These are phyloP conservation scores for Coniochaeta sp. DNA, from an alignment of 2,329 filamentous ascomycete genomes.

Conservation along the genomic window DNA sequence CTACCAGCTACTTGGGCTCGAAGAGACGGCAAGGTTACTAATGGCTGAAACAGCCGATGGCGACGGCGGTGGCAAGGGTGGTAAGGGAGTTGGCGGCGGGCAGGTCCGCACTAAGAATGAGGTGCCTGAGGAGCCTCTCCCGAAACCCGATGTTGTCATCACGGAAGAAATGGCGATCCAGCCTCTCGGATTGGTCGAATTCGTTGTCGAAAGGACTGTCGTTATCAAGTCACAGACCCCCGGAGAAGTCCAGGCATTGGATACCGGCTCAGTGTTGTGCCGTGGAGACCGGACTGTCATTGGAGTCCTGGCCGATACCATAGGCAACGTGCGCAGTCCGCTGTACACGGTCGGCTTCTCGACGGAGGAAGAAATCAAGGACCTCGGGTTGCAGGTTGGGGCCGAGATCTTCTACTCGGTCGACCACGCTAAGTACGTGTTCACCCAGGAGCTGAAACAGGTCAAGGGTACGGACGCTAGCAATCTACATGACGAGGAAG, in stretches of 20 bases:
- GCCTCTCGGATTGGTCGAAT: slow-evolving; percentile 67
- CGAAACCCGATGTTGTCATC: slow-evolving; percentile 73
- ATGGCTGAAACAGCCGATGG: slow-evolving; percentile 79
- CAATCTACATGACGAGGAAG: slow-evolving; percentile 90
- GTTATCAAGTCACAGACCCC: slow-evolving; percentile 73
- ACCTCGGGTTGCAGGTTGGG: slow-evolving; percentile 60
- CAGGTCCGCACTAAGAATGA: slow-evolving; percentile 81
- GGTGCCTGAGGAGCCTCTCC: slow-evolving; percentile 51
- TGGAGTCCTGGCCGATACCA: slow-evolving; percentile 75
- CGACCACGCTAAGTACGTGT: slow-evolving; percentile 73
- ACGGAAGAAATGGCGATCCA: slow-evolving; percentile 70
- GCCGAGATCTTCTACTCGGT: slow-evolving; percentile 73
- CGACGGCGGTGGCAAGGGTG: slow-evolving; percentile 35
- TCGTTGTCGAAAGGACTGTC: slow-evolving; percentile 69
- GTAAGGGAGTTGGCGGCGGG: slow-evolving; percentile 25
- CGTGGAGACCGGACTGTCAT: slow-evolving; percentile 67
- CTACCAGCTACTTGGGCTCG: slow-evolving; percentile 69
- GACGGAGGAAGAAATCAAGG: slow-evolving; percentile 56
- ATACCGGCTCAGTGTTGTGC: slow-evolving; percentile 78
- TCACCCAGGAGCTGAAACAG: slow-evolving; percentile 72
- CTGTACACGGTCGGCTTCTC: slow-evolving; percentile 77
- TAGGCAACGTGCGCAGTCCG: slow-evolving; percentile 80
- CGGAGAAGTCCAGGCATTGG: slow-evolving; percentile 78
- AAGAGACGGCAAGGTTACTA: slow-evolving; percentile 75
- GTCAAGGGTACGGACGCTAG: slow-evolving; percentile 89